Base-by-base conservation (phyloP, 2,329 filamentous ascomycete genomes). In the Elsinoe fawcettii region DNA sequence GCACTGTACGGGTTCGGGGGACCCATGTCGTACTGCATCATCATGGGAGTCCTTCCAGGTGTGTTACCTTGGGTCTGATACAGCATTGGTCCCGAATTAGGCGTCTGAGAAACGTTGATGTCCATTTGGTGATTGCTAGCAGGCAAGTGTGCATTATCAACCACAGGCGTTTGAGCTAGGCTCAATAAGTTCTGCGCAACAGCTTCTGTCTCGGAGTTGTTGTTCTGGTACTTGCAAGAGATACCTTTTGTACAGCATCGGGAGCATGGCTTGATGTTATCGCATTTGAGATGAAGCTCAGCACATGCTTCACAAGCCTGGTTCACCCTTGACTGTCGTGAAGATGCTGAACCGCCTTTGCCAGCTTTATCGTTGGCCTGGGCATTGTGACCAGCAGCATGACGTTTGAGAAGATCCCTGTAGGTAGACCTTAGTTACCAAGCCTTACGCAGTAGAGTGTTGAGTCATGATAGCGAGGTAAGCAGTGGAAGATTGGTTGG, bases 301-400 rank as follows among this genome's bases (percentile, higher is more conserved):
- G 78, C 77, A 60, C 78, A 80, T 4, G 75, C 71, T 58, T 77
- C 76, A 60, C 78, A 80, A 1, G 78, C 78, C 64, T 79, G 76
- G 4, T 71, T 74, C 3, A 77, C 75, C 5, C 75, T 69, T 59
- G 65, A 66, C 51, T 68, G 68, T 59, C 70, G 67, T 34, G 66
- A 61, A 34, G 66, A 62, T 12, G 66, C 61, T 12, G 65, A 65
- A 47, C 66, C 66, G 1, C 63, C 51, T 25, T 67, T 63, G 32
- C 65, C 64, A 57, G 54, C 9, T 22, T 66, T 63, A 56, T 67
- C 65, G 58, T 69, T 67, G 47, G 70, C 68, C n/a, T 68, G 67
- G 14, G 69, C 68, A 27, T 67, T 67, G 60, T 76, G 74, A 47
- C 73, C 73, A 12, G 75, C 70, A 22, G 74, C 74, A 63, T 80